A percentile compares a stretch with the other conserved stretches of the same genome.
Conservation (phyloP, 495 filamentous ascomycete species). For the Evansstolkia leycettana region DNA sequence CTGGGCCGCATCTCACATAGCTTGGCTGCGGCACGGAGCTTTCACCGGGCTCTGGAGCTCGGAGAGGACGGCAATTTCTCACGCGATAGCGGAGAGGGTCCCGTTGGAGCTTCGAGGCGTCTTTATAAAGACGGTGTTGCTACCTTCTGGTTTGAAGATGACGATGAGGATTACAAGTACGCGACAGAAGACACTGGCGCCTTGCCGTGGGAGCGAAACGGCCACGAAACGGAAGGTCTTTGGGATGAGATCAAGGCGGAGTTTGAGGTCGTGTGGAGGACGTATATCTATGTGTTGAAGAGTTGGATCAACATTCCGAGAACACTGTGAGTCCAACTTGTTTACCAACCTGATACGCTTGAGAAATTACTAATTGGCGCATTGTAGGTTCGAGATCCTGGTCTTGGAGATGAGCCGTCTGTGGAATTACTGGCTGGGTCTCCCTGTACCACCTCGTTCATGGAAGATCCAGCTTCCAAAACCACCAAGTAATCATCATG, state of each 20-base stretch:
- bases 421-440: constrained; percentile 69
- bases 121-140: constrained; percentile 24
- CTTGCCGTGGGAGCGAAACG: constrained; percentile 27
- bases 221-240: constrained; percentile 25
- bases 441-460: constrained; percentile 53
- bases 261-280: constrained; percentile 44
- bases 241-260: constrained; percentile 53
- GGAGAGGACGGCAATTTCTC: constrained; percentile 23
- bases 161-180: constrained; percentile 24
- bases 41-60: constrained; percentile 47
- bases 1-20: constrained; percentile 74
- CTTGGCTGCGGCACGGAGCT: constrained; percentile 59
- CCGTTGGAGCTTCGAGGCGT: constrained; percentile 7
- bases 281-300: constrained; percentile 49
- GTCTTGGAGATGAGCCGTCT: constrained; percentile 47
- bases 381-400: constrained; percentile 46
- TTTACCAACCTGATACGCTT: background rate
- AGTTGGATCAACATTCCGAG: constrained; percentile 59
- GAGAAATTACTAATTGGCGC: background rate
- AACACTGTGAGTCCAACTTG: constrained; percentile 50
- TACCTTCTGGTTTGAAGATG: constrained; percentile 32
- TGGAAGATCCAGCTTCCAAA: constrained; percentile 49
- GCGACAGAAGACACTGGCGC: constrained; percentile 12
- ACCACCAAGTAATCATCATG: constrained; percentile 31
- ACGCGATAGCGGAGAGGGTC: constrained; percentile 14